These are phyloP conservation scores for Stylosanthes scabra DNA, from an alignment of 331 rosid genomes.

Conservation along the genomic window DNA sequence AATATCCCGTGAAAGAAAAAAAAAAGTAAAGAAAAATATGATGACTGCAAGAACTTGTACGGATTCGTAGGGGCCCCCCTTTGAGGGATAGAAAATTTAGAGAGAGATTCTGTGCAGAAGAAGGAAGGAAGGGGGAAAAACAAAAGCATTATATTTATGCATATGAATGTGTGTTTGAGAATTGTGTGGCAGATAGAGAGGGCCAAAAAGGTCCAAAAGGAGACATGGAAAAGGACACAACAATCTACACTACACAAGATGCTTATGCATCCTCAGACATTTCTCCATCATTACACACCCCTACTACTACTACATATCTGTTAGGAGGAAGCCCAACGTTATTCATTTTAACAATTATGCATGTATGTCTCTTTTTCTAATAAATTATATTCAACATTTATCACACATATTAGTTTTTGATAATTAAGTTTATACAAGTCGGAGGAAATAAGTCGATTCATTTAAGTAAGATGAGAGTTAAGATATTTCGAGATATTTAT, in stretches of 20 bases:
- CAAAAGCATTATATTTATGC: not conserved
- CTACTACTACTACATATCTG: conserved; percentile 5
- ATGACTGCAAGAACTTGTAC: conserved; percentile 42
- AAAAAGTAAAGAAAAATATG: not conserved
- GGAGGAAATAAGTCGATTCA: no score
- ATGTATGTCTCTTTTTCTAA: no score
- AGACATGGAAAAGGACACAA: conserved; percentile 49
- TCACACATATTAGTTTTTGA: no score
- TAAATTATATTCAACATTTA: no score
- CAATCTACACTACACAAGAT: conserved; percentile 50
- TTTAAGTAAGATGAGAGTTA: no score
- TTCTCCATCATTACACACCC: conserved; percentile 58
- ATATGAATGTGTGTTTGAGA: not conserved
- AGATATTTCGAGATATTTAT: no score
- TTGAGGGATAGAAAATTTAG: conserved; percentile 49
- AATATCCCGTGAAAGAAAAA: not conserved
- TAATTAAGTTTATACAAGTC: no score
- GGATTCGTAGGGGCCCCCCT: conserved; percentile 27
- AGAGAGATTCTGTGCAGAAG: conserved; percentile 59
- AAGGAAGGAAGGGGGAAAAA: conserved; percentile 27
- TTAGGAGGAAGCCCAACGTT: not conserved
- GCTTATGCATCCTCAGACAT: conserved; percentile 55
- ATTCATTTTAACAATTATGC: no score
- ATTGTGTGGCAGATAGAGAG: conserved; percentile 38
- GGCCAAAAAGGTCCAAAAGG: conserved; percentile 36